Conservation (phyloP, 2,329 filamentous ascomycete species). For the Scedosporium apiospermum region DNA sequence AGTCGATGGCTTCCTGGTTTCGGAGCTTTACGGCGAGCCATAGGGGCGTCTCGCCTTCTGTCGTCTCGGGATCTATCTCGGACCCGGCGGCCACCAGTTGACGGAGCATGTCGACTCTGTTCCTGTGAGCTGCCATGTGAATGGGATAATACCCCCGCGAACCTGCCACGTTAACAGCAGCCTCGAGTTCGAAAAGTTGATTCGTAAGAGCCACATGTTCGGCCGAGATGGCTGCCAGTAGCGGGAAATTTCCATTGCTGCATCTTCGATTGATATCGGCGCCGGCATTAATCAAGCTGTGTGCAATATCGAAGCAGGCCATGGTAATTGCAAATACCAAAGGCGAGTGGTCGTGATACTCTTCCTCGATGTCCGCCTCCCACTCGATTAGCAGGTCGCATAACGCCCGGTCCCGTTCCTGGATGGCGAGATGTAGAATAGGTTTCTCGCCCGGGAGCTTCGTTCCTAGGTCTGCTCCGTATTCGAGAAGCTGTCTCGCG, state of each 20-base stretch:
- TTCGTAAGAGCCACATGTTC: conserved; percentile 23
- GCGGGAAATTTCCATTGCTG: conserved; percentile 12
- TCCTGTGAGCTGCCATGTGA: conserved; percentile 15
- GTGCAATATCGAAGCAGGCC: conserved; percentile 16
- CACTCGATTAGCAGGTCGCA: conserved; percentile 14
- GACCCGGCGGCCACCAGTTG: conserved; percentile 14
- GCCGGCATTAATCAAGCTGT: conserved; percentile 12
- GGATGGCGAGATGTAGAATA: conserved; percentile 14
- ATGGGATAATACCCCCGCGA: conserved; percentile 13
- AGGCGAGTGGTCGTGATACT: conserved; percentile 13
- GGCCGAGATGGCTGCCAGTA: conserved; percentile 36
- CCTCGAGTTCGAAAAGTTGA: conserved; percentile 11
- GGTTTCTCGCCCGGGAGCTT: conserved; percentile 12
- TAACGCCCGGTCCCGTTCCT: conserved; percentile 11
- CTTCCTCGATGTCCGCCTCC: conserved; percentile 13
- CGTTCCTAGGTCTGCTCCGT: conserved; percentile 15
- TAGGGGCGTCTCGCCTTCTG: conserved; percentile 15
- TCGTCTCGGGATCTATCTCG: conserved; percentile 13
- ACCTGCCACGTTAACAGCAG: neutral
- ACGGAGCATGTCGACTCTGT: conserved; percentile 12
- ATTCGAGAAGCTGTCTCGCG: conserved; percentile 11
- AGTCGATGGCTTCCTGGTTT: conserved; percentile 12
- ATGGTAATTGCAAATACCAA: conserved; percentile 15
- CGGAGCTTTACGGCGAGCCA: conserved; percentile 13
- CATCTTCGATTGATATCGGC: conserved; percentile 12